A percentile compares a stretch with the other conserved stretches of the same genome.
These are phyloP conservation scores for Hypomyces rosellus DNA, from an alignment of 2,329 filamentous ascomycete species.

Conservation along the genomic window DNA sequence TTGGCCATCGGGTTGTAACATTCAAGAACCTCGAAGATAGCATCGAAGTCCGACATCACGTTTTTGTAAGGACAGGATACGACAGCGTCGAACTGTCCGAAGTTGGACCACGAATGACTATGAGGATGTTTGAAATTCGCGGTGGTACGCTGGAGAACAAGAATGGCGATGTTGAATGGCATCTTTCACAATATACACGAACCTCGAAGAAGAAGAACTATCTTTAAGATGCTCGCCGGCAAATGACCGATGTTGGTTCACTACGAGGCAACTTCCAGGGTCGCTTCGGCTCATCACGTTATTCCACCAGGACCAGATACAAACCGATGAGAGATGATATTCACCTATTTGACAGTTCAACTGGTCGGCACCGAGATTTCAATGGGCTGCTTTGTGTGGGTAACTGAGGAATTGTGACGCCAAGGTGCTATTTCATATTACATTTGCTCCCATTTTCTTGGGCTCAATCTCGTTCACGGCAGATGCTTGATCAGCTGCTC, in stretches of 20 bases:
- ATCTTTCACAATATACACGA: constrained; percentile 88
- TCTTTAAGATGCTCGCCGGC: constrained; percentile 47
- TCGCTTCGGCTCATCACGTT: no score
- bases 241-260: not conserved
- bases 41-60: constrained; percentile 75
- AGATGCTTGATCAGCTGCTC: no score
- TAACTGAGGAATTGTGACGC: no score
- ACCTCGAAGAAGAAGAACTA: constrained; percentile 96
- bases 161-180: constrained; percentile 94
- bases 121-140: constrained; percentile 89
- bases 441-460: no score
- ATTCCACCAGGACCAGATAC: no score
- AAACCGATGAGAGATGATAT: no score
- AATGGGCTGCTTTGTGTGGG: no score
- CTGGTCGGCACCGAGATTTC: no score
- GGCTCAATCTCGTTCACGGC: no score
- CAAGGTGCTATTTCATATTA: no score
- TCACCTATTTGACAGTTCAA: no score
- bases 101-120: constrained; percentile 93
- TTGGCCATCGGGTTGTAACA: constrained; percentile 83
- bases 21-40: constrained; percentile 92
- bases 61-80: constrained; percentile 90
- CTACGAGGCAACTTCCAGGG: no score
- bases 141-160: constrained; percentile 89
- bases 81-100: constrained; percentile 84